phyloP scores from a whole-genome alignment of 768 basidiomycete genomes.

The Dentipellis sp. region DNA sequence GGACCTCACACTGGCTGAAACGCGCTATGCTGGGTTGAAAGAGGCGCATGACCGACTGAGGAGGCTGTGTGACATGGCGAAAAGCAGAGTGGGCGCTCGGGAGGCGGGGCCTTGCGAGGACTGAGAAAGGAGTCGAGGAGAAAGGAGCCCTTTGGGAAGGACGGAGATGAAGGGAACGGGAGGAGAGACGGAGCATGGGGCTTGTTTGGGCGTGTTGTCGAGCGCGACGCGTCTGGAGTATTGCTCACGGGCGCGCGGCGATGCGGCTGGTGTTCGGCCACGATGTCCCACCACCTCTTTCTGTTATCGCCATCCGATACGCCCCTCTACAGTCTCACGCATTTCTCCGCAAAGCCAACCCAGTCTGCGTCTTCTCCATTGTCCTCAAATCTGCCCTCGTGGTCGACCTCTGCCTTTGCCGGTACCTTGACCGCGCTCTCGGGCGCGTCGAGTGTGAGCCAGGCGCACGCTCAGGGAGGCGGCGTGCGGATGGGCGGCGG shows the following conservation, averaged over 20 bases:
- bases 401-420: conserved; percentile 88
- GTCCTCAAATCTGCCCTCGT: conserved; percentile 76
- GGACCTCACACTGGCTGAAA: conserved; percentile 10
- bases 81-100: no score
- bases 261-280: not conserved
- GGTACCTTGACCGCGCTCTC: conserved; percentile 83
- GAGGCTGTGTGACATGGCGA: not conserved
- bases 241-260: not conserved
- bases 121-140: no score
- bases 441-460: conserved; percentile 70
- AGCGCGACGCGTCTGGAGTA: not conserved
- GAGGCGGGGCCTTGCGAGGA: no score
- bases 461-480: conserved; percentile 52
- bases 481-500: conserved; percentile 63
- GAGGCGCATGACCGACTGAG: not conserved
- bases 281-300: conserved; percentile 84
- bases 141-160: no score
- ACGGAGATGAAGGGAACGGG: no score
- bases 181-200: not conserved
- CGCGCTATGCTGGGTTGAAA: conserved; percentile 6
- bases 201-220: not conserved
- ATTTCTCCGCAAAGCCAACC: conserved; percentile 70
- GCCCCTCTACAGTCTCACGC: conserved; percentile 75
- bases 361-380: conserved; percentile 54
- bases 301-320: conserved; percentile 81